These are phyloP conservation scores for Solioccasus polychromus DNA, from an alignment of 768 basidiomycete genomes.

Conservation along the genomic window DNA sequence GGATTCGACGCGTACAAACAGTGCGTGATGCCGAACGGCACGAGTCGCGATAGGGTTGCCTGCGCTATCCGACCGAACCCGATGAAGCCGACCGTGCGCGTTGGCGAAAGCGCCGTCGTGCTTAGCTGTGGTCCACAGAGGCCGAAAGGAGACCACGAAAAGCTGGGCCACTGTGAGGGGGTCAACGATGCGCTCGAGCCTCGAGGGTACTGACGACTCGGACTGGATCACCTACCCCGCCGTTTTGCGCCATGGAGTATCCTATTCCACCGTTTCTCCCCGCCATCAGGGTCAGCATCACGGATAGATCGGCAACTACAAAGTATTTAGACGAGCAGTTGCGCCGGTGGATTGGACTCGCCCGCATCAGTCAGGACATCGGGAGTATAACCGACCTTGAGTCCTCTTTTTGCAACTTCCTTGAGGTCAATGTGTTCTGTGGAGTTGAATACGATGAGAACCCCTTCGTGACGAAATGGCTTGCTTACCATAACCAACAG, in stretches of 20 bases:
- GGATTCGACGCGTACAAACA: constrained; percentile 69
- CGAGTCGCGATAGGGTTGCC: constrained; percentile 71
- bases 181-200: no score
- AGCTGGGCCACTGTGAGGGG: constrained; percentile 68
- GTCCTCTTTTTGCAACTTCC: constrained; percentile 53
- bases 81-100: constrained; percentile 80
- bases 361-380: constrained; percentile 93
- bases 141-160: constrained; percentile 77
- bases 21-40: constrained; percentile 77
- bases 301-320: constrained; percentile 81
- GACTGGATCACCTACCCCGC: constrained; percentile 56
- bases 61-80: constrained; percentile 96
- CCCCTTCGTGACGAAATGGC: neutral
- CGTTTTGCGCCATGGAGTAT: constrained; percentile 61
- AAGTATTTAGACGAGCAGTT: neutral
- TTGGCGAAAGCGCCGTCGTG: constrained; percentile 44
- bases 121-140: constrained; percentile 84
- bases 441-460: neutral
- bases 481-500: constrained; percentile 76
- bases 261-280: constrained; percentile 73
- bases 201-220: no score
- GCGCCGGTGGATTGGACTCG: constrained; percentile 21
- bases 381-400: constrained; percentile 88
- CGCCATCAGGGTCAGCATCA: constrained; percentile 95
- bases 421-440: constrained; percentile 81